Percentiles rank a stretch among this genome's conserved stretches.
Conservation (phyloP, 192 early-diverging fungal genomes). For the Mortierella alpina region DNA sequence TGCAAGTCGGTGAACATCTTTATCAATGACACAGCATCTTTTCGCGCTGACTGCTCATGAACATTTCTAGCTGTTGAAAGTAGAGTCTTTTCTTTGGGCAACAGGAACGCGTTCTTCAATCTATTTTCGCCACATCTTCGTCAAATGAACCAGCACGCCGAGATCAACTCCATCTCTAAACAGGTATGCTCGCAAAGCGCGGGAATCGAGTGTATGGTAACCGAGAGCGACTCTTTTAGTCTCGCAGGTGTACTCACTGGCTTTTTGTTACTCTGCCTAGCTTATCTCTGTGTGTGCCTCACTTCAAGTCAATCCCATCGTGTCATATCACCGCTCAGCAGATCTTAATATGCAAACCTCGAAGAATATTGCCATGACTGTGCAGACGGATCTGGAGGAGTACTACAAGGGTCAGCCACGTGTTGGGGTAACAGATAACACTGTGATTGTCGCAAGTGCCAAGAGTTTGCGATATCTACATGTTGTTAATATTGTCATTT, state of each 20-base stretch:
- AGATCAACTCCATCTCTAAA: conserved; percentile 40
- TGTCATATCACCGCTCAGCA: conserved; percentile 89
- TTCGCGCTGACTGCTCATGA: not conserved
- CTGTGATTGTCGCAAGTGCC: too few relatives aligned
- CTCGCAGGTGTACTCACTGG: not conserved
- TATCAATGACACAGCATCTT: not conserved
- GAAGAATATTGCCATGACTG: conserved; percentile 80
- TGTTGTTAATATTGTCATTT: not conserved
- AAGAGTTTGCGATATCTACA: too few relatives aligned
- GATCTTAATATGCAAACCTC: conserved; percentile 73
- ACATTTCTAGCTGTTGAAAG: conserved; percentile 41
- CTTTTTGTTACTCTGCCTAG: conserved; percentile 50
- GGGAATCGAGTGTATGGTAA: too few relatives aligned
- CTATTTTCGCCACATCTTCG: conserved; percentile 34
- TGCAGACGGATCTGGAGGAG: conserved; percentile 89
- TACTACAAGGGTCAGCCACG: conserved; percentile 74
- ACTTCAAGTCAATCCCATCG: conserved; percentile 91
- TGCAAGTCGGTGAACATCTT: not conserved
- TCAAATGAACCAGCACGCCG: conserved; percentile 23
- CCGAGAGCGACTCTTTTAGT: too few relatives aligned
- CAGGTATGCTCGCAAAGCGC: conserved; percentile 52
- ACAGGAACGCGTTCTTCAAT: conserved; percentile 49
- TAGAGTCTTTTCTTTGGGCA: conserved; percentile 31
- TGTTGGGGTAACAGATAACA: conserved; percentile 60
- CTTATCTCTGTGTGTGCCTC: conserved; percentile 89